Conservation (phyloP, 345 rosid genomes). For the Gossypium herbaceum region DNA sequence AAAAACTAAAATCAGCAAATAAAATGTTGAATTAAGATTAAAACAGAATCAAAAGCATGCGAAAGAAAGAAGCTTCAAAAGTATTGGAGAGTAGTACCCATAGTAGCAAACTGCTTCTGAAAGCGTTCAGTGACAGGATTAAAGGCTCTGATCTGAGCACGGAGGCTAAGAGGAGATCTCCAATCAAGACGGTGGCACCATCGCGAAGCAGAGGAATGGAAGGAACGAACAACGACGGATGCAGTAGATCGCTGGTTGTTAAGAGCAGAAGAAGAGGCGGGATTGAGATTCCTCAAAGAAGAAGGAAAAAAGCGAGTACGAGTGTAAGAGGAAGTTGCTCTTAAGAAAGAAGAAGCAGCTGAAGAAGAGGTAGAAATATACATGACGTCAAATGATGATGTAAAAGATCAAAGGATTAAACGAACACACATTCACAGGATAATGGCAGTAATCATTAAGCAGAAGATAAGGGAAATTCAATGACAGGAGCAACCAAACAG, state of each 20-base stretch:
- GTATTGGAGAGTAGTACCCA: constrained; percentile 48
- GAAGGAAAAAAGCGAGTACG: constrained; percentile 40
- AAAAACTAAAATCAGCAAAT: neutral
- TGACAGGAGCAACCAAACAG: neutral
- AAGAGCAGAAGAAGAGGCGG: constrained; percentile 20
- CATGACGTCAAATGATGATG: constrained; percentile 44
- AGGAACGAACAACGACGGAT: constrained; percentile 45
- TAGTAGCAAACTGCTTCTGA: constrained; percentile 62
- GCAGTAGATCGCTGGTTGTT: constrained; percentile 45
- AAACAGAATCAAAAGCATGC: neutral
- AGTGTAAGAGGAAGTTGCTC: constrained; percentile 37
- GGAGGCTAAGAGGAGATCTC: constrained; percentile 51
- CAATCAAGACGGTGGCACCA: constrained; percentile 81
- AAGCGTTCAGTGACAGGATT: constrained; percentile 62
- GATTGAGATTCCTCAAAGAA: constrained; percentile 21
- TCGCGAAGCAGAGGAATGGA: constrained; percentile 45
- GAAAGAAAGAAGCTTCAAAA: constrained; percentile 19
- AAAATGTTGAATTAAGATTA: neutral
- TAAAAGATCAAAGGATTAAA: constrained; percentile 16
- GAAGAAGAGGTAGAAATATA: constrained; percentile 50
- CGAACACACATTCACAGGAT: neutral
- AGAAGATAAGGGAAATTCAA: neutral
- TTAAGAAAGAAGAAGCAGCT: constrained; percentile 49
- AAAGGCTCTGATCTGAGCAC: constrained; percentile 60
- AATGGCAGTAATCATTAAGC: neutral